Evolutionary conservation across 2,329 filamentous ascomycete genomes (phyloP), one percentile per base, ranked within the genome.

Genomic region (Ophiocordyceps australis): DNA sequence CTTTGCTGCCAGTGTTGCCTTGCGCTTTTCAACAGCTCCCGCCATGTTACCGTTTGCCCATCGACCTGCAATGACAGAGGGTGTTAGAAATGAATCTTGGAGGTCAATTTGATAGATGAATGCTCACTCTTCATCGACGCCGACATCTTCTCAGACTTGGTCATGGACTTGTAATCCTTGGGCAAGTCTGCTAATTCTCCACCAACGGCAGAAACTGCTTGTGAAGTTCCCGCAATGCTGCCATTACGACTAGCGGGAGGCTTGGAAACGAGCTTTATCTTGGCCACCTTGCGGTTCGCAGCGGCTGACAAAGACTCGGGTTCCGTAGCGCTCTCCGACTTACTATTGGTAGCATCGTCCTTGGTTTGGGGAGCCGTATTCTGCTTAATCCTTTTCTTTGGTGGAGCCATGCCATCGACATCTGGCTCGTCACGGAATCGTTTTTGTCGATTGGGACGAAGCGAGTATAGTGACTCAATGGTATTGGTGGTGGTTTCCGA

Each of bases 121-220:
- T n/a, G 45, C 58, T 49, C 52, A 70, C 66, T 63, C 51, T 68
- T 68, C 66, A 72, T 72, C 3, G 65, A 70, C 12, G 57, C 58
- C n/a, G 62, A 67, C 65, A 72, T 71, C 54, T 72, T 72, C 47
- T 72, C 65, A 17, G 63, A 68, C 49, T 72, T 72, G 24, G 63
- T 70, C 65, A 71, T 70, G 22, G 59, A 54, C 19, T 60, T 59
- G 37, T 71, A 71, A 27, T 68, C 62, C 47, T 70, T 69, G 24
- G 36, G 41, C 12, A 42, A 38, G 30, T 60, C 54, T 15, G 57
- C 54, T 10, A 38, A 45, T 9, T 50, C 48, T 4, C 44, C 48
- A 4, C 27, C 17, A 3, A 35, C 28, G 12, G 29, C 25, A 11
- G 35, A 43, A n/a, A n/a, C n/a, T n/a, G n/a, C n/a, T n/a, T n/a